phyloP scores from a whole-genome alignment of 2,329 filamentous ascomycete genomes.

The Talaromyces pinophilus region DNA sequence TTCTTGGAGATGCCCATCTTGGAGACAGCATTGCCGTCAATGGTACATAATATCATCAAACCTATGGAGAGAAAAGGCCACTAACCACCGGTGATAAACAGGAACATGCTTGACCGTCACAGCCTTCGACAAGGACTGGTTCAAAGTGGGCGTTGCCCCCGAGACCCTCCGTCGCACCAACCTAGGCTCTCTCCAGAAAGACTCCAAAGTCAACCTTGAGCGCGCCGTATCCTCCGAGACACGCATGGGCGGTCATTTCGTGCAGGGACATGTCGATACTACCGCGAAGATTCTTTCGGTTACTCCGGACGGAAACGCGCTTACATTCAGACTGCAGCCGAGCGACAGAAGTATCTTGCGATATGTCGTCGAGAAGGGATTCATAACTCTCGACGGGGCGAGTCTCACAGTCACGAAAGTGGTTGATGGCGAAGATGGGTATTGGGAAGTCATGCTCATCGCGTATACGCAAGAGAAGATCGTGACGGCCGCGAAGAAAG shows the following conservation, averaged over 20 bases:
- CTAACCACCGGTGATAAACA: conserved; percentile 28
- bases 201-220: conserved; percentile 83
- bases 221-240: conserved; percentile 87
- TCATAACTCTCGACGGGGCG: conserved; percentile 89
- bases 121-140: conserved; percentile 62
- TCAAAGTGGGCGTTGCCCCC: conserved; percentile 91
- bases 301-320: conserved; percentile 81
- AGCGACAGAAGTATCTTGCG: conserved; percentile 67
- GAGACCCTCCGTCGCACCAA: conserved; percentile 96
- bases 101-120: conserved; percentile 89
- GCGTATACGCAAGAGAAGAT: conserved; percentile 93
- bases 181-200: conserved; percentile 70
- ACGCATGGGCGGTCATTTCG: conserved; percentile 97
- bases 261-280: conserved; percentile 96
- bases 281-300: conserved; percentile 72
- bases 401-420: conserved; percentile 91
- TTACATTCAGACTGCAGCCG: conserved; percentile 82
- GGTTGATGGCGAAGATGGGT: conserved; percentile 75
- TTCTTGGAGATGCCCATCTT: conserved; percentile 79
- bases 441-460: conserved; percentile 96
- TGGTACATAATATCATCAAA: conserved; percentile 50
- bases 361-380: conserved; percentile 96
- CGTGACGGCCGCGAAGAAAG: conserved; percentile 74
- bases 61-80: no score
- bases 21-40: conserved; percentile 96